Conservation (phyloP, 805 yeast genomes). For the Candida palmyrensis region DNA sequence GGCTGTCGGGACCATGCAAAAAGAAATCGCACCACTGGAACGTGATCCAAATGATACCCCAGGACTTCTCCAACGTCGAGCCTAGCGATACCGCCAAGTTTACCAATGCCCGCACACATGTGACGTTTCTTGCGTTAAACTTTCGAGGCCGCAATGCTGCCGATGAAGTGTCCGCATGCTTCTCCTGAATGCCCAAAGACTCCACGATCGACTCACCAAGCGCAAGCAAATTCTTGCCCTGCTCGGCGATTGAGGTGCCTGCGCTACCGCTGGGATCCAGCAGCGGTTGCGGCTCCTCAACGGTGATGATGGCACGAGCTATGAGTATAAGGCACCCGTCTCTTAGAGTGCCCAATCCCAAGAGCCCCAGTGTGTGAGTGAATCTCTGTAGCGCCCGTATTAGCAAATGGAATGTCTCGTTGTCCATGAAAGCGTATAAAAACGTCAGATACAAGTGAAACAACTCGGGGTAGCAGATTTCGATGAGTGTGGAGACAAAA, state of each 20-base stretch:
- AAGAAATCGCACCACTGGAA: slow-evolving; percentile 77
- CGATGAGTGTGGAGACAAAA: slow-evolving; percentile 28
- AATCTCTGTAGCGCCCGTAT: slow-evolving; percentile 75
- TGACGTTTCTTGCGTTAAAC: slow-evolving; percentile 62
- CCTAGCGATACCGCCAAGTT: slow-evolving; percentile 83
- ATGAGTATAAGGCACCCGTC: slow-evolving; percentile 37
- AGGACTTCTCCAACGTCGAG: slow-evolving; percentile 57
- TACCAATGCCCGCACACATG: slow-evolving; percentile 72
- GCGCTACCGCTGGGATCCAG: not conserved
- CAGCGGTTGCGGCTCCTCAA: slow-evolving; percentile 17
- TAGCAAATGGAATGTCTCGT: slow-evolving; percentile 59
- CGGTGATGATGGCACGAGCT: slow-evolving; percentile 31
- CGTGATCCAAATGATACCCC: slow-evolving; percentile 58
- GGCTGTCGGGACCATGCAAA: slow-evolving; percentile 50
- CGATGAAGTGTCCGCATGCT: slow-evolving; percentile 1
- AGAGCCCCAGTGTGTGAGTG: slow-evolving; percentile 76
- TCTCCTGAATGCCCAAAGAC: slow-evolving; percentile 23
- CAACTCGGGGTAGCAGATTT: slow-evolving; percentile 20
- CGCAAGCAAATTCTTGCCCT: slow-evolving; percentile 21
- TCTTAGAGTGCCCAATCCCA: slow-evolving; percentile 52
- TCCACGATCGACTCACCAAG: slow-evolving; percentile 50
- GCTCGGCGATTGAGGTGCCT: not conserved
- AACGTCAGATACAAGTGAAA: slow-evolving; percentile 30
- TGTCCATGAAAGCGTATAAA: slow-evolving; percentile 63
- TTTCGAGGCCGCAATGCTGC: slow-evolving; percentile 26